Conservation (phyloP, 1,284 basidiomycete species). For the Ceratobasidium sp. region DNA sequence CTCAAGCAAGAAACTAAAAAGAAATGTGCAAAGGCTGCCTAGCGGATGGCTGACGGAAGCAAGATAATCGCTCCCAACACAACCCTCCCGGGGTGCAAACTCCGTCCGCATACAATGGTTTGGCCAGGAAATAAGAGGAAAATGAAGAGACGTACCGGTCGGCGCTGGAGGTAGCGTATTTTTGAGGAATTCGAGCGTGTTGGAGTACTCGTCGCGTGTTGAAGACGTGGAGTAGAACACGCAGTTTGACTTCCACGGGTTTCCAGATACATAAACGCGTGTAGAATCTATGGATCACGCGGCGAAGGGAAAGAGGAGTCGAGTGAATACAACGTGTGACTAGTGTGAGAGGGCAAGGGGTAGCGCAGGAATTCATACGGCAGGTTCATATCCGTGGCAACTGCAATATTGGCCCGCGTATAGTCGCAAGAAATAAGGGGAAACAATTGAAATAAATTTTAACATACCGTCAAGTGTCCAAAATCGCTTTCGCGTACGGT, state of each 20-base stretch:
- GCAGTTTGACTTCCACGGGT: conserved; percentile 84
- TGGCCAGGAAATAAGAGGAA: conserved; percentile 2
- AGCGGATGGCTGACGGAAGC: conserved; percentile 41
- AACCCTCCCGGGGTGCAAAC: background rate
- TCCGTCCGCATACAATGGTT: conserved; percentile 1
- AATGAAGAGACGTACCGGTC: conserved; percentile 53
- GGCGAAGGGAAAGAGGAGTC: conserved; percentile 23
- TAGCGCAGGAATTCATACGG: conserved; percentile 44
- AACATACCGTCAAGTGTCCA: conserved; percentile 85
- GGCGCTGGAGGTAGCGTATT: conserved; percentile 59
- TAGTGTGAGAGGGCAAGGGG: conserved; percentile 52
- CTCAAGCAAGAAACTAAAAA: conserved; percentile 39
- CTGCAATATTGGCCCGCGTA: background rate
- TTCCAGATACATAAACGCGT: conserved; percentile 79
- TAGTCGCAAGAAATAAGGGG: background rate
- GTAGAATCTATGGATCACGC: conserved; percentile 69
- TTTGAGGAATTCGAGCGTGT: conserved; percentile 69
- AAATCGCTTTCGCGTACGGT: conserved; percentile 74
- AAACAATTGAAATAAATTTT: conserved; percentile 43
- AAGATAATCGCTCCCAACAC: conserved; percentile 29
- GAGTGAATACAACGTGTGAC: conserved; percentile 49
- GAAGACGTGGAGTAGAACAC: conserved; percentile 74
- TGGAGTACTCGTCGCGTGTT: conserved; percentile 74
- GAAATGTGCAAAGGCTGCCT: conserved; percentile 39
- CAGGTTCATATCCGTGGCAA: conserved; percentile 1